Percentiles rank a stretch among this genome's conserved stretches.
Conservation (phyloP, 176 grass and related monocot genomes). For the Rhynchospora pubera region DNA sequence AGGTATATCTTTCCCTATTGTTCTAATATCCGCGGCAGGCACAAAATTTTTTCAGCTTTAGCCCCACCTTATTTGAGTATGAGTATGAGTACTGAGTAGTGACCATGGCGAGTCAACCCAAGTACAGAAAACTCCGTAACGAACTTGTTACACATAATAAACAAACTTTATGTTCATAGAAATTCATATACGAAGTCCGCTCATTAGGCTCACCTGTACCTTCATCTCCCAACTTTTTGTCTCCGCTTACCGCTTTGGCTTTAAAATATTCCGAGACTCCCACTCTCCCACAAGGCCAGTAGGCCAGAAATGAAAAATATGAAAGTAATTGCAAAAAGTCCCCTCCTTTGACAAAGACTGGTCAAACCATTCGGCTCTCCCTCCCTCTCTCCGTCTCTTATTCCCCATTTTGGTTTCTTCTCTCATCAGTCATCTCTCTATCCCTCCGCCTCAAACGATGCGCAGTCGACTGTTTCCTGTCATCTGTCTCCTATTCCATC, state of each 20-base stretch:
- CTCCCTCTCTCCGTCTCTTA: neutral
- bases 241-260: neutral
- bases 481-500: neutral
- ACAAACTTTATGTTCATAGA: neutral
- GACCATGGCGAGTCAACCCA: neutral
- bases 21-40: too few relatives aligned
- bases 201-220: neutral
- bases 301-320: neutral
- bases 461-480: neutral
- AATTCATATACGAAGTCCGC: neutral
- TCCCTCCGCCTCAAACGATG: neutral
- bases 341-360: neutral
- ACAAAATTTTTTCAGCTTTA: too few relatives aligned
- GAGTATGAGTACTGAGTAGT: too few relatives aligned
- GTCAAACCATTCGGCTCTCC: constrained; percentile 5
- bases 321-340: neutral
- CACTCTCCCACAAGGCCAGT: neutral
- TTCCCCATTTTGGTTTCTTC: neutral
- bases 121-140: neutral
- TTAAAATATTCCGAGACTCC: neutral
- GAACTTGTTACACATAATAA: neutral
- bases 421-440: neutral
- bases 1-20: too few relatives aligned
- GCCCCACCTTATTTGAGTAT: too few relatives aligned
- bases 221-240: neutral